Percentiles rank a stretch among this genome's conserved stretches.
These are phyloP conservation scores for Beta macrorhiza DNA, from an alignment of 179 eudicot genomes.

Conservation along the genomic window DNA sequence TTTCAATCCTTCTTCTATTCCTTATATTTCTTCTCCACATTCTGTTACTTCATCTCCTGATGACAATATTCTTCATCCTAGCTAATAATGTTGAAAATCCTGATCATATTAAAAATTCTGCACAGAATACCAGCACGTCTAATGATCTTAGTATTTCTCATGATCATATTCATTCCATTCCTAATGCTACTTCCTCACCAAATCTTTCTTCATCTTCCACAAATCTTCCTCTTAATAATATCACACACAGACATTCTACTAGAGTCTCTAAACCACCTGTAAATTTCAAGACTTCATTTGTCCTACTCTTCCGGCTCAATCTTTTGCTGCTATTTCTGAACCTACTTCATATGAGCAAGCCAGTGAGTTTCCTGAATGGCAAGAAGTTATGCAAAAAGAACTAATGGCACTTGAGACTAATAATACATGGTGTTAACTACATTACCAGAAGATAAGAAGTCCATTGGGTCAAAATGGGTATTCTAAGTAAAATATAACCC, in stretches of 20 bases:
- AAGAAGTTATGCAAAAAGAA: slow-evolving; percentile 3
- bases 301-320: neutral
- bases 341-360: neutral
- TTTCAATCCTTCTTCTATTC: neutral
- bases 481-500: neutral
- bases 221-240: too few relatives aligned
- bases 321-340: too few relatives aligned
- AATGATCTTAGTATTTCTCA: too few relatives aligned
- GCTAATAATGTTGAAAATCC: too few relatives aligned
- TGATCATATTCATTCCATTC: neutral
- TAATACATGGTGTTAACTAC: neutral
- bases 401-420: neutral
- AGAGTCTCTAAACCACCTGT: neutral
- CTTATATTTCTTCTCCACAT: neutral
- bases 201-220: neutral
- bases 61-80: too few relatives aligned
- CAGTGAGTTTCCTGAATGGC: neutral
- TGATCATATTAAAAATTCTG: too few relatives aligned
- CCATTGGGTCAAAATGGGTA: slow-evolving; percentile 21
- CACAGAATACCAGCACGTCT: too few relatives aligned
- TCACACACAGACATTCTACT: neutral
- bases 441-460: neutral
- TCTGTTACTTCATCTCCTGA: neutral
- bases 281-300: neutral
- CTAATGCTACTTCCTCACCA: neutral